Conservation (phyloP, 768 basidiomycete genomes). For the Thelephora ganbajun region DNA sequence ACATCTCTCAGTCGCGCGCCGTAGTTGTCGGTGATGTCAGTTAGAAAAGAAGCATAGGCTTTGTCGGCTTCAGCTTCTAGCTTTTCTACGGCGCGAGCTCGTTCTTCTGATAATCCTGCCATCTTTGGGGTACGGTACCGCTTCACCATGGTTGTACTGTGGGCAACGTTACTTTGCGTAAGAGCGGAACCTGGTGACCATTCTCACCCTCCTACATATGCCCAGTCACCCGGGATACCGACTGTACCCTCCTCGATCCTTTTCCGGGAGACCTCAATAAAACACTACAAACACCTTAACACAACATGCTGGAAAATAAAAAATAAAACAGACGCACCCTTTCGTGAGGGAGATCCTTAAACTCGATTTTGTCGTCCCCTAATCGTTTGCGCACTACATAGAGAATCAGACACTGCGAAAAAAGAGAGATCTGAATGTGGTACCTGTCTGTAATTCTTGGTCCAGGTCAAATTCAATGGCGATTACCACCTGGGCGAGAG, state of each 20-base stretch:
- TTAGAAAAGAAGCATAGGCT: conserved; percentile 56
- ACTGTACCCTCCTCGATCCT: conserved; percentile 15
- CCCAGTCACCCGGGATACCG: conserved; percentile 40
- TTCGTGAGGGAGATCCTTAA: conserved; percentile 24
- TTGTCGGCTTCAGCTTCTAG: conserved; percentile 50
- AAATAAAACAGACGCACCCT: conserved; percentile 29
- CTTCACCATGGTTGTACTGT: conserved; percentile 54
- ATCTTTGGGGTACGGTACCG: conserved; percentile 70
- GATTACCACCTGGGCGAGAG: background rate
- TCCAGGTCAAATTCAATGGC: conserved; percentile 55
- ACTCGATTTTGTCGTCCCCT: background rate
- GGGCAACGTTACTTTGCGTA: conserved; percentile 3
- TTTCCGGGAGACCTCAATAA: conserved; percentile 64
- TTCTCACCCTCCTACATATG: conserved; percentile 46
- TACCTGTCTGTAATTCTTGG: conserved; percentile 60
- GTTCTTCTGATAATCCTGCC: conserved; percentile 46
- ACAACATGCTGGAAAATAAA: conserved; percentile 4
- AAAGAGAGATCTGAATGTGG: background rate
- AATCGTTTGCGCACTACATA: conserved; percentile 54
- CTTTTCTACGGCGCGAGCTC: conserved; percentile 61
- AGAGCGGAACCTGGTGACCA: background rate
- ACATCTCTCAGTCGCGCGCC: conserved; percentile 63
- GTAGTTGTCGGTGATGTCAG: conserved; percentile 50
- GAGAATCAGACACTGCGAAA: background rate
- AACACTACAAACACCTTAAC: conserved; percentile 31